These are phyloP conservation scores for Lentinula aciculospora DNA, from an alignment of 768 basidiomycete genomes.

Conservation along the genomic window DNA sequence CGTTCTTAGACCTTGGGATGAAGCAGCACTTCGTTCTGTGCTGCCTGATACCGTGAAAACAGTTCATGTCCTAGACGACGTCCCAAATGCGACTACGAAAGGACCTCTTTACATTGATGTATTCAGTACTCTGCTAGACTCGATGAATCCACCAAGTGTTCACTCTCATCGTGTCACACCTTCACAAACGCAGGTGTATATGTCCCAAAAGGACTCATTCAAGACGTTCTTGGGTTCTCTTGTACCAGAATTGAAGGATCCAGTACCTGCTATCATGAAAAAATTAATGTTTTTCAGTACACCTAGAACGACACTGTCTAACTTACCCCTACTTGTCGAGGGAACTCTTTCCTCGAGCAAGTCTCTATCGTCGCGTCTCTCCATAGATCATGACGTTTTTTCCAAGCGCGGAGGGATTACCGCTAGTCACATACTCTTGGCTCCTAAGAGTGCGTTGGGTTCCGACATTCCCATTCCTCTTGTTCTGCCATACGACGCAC, in stretches of 20 bases:
- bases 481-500: conserved; percentile 48
- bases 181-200: conserved; percentile 44
- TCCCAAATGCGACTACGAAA: conserved; percentile 52
- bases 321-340: conserved; percentile 51
- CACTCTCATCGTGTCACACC: conserved; percentile 58
- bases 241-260: conserved; percentile 21
- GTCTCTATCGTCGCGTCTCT: conserved; percentile 50
- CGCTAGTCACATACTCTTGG: conserved; percentile 63
- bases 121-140: conserved; percentile 49
- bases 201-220: conserved; percentile 40
- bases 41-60: conserved; percentile 54
- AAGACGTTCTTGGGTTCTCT: conserved; percentile 16
- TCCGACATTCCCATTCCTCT: conserved; percentile 46
- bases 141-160: conserved; percentile 30
- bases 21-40: conserved; percentile 49
- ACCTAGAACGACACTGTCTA: conserved; percentile 48
- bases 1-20: conserved; percentile 81
- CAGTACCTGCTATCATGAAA: conserved; percentile 43
- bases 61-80: conserved; percentile 78
- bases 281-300: conserved; percentile 64
- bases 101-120: conserved; percentile 72
- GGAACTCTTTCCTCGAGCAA: conserved; percentile 51
- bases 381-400: conserved; percentile 70
- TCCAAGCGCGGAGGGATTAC: conserved; percentile 69
- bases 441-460: conserved; percentile 31